phyloP scores from a whole-genome alignment of 2,329 filamentous ascomycete genomes.

The Chaetomium olivaceum region DNA sequence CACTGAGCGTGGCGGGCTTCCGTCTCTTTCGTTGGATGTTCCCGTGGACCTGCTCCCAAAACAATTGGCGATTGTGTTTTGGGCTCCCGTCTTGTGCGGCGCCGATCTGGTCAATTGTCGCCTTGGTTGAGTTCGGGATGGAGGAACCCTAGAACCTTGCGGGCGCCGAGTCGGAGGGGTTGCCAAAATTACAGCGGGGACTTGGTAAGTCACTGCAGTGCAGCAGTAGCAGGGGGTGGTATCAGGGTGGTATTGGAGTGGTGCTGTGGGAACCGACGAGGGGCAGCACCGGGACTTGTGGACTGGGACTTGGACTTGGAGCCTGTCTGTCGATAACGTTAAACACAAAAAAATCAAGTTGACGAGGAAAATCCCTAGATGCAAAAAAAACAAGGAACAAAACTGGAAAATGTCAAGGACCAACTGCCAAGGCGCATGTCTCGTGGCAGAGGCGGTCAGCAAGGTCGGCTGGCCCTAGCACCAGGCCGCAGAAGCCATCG shows the following conservation, averaged over 20 bases:
- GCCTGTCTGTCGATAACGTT: background rate
- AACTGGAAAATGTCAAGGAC: background rate
- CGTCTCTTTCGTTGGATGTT: background rate
- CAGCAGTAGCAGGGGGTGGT: background rate
- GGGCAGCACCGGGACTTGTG: background rate
- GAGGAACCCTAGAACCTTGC: conserved; percentile 1
- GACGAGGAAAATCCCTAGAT: background rate
- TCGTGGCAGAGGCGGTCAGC: background rate
- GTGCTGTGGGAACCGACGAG: background rate
- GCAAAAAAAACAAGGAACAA: background rate
- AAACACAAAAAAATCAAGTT: background rate
- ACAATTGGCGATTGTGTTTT: background rate
- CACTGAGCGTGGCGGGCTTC: background rate
- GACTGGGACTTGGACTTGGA: background rate
- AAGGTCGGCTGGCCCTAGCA: background rate
- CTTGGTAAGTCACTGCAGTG: background rate
- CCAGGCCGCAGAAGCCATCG: background rate
- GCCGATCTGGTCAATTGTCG: background rate
- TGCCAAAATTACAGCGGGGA: conserved; percentile 12
- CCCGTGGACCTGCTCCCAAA: background rate
- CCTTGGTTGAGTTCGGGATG: background rate
- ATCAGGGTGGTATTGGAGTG: background rate
- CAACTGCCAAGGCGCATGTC: background rate
- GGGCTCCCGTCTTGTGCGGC: background rate
- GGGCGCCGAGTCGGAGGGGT: conserved; percentile 13